These are phyloP conservation scores for Cystobasidium ongulense DNA, from an alignment of 768 basidiomycete species.

Conservation along the genomic window DNA sequence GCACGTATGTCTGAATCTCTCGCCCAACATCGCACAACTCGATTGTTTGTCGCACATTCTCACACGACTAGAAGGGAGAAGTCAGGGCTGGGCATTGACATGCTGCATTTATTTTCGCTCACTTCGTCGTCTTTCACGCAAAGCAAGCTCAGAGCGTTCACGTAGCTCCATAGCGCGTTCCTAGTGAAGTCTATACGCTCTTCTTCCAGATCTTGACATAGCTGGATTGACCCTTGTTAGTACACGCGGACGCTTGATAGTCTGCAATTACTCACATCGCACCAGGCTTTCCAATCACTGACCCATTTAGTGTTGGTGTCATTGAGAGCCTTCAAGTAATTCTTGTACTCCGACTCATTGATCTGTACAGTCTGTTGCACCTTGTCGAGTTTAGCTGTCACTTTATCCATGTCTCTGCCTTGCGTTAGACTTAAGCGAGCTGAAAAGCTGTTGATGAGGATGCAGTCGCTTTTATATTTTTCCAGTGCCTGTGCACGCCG, in stretches of 20 bases:
- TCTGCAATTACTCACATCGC: slow-evolving; percentile 54
- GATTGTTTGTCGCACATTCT: slow-evolving; percentile 71
- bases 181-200: slow-evolving; percentile 89
- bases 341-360: slow-evolving; percentile 87
- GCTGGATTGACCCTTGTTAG: slow-evolving; percentile 41
- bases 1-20: slow-evolving; percentile 83
- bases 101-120: slow-evolving; percentile 35
- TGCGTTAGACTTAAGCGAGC: slow-evolving; percentile 84
- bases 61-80: slow-evolving; percentile 62
- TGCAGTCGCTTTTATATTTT: slow-evolving; percentile 85
- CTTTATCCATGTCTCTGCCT: slow-evolving; percentile 86
- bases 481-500: slow-evolving; percentile 57
- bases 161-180: slow-evolving; percentile 90
- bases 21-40: slow-evolving; percentile 80
- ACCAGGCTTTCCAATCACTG: slow-evolving; percentile 84
- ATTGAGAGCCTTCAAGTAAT: slow-evolving; percentile 67
- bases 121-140: slow-evolving; percentile 95
- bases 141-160: slow-evolving; percentile 89
- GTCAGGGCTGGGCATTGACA: neutral
- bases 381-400: slow-evolving; percentile 73
- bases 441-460: slow-evolving; percentile 86
- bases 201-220: slow-evolving; percentile 90
- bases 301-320: slow-evolving; percentile 81
- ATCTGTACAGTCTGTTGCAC: slow-evolving; percentile 79
- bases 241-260: too few relatives aligned